Base-by-base conservation (phyloP, 257 asterid genomes). In the Capsicum pubescens region DNA sequence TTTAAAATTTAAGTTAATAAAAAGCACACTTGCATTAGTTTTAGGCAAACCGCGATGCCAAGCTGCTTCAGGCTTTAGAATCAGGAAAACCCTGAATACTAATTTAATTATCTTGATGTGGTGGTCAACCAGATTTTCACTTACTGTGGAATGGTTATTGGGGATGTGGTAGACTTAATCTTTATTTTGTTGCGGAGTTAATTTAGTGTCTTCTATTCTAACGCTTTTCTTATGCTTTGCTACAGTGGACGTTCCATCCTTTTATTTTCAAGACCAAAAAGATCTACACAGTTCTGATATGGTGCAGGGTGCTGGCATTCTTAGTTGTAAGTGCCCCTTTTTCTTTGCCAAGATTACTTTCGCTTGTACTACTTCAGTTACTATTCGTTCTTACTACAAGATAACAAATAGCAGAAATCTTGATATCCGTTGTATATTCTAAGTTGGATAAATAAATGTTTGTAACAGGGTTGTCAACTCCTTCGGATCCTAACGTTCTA, bases 171-270 rank as follows among this genome's bases (percentile, higher is more conserved):
- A 4, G 59, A 72, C 80, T 19, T 59, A 13, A 57, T 64, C 81
- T 26, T 76, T 82, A 9, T 17, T 46, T 46, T 42, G 60, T 55
- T 8, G 48, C 1, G 8, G 9, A 54, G 48, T 52, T 79, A 58
- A 81, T 57, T 79, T 83, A 74, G 81, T 57, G 16, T 86, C 69
- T 54, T 42, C 16, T 52, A 56, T 83, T 78, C 12, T 86, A 44
- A 80, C 9, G 17, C 63, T 82, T 82, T 63, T 44, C 70, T 79
- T 87, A 85, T 83, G 87, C 19, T 86, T 78, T 88, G 36, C 79
- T 89, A 92, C 94, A 97, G 99, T 97, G 99, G 99, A 97, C 98
- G 42, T 97, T 97, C 95, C 96, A 95, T 90, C 99, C 99, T 85
- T 97, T 97, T 88, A 85, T 95, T 87, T 74, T 91, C 72, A 97